These are phyloP conservation scores for Ascocoryne sarcoides DNA, from an alignment of 2,329 filamentous ascomycete genomes.

Conservation along the genomic window DNA sequence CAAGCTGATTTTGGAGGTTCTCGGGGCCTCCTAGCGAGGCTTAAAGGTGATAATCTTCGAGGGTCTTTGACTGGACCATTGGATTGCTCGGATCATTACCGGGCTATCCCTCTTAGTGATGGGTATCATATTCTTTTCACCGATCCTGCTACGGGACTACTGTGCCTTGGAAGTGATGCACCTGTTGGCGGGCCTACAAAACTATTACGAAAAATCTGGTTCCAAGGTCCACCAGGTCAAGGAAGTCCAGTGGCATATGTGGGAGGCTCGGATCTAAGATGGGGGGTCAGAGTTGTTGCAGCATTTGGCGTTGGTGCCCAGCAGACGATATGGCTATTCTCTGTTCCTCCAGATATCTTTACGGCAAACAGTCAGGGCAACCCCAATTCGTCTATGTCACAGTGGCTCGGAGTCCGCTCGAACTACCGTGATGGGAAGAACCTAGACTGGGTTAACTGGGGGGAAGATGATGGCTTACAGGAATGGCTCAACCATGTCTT, in stretches of 20 bases:
- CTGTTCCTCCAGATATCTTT: conserved; percentile 49
- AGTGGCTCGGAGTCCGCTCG: conserved; percentile 6
- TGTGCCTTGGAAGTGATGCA: conserved; percentile 54
- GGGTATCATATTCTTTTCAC: conserved; percentile 57
- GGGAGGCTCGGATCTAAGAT: conserved; percentile 44
- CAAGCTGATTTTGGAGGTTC: conserved; percentile 6
- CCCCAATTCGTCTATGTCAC: conserved; percentile 4
- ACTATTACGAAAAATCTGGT: conserved; percentile 49
- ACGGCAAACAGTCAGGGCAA: conserved; percentile 27
- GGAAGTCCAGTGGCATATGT: conserved; percentile 44
- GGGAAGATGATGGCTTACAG: conserved; percentile 30
- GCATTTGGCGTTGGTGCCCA: conserved; percentile 38
- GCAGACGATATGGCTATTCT: conserved; percentile 49
- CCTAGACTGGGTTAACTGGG: conserved; percentile 31
- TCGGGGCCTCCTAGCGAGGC: conserved; percentile 12
- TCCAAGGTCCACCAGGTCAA: conserved; percentile 29
- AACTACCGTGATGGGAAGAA: conserved; percentile 3
- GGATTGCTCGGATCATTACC: conserved; percentile 46
- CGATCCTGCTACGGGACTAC: conserved; percentile 45
- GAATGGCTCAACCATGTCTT: conserved; percentile 27
- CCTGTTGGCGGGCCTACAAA: conserved; percentile 46
- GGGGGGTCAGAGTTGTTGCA: conserved; percentile 50
- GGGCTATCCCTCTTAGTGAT: conserved; percentile 55
- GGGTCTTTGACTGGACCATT: conserved; percentile 12
- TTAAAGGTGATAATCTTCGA: conserved; percentile 10